Evolutionary conservation across 2,329 filamentous ascomycete genomes (phyloP).

Genomic region (Cadophora malorum): DNA sequence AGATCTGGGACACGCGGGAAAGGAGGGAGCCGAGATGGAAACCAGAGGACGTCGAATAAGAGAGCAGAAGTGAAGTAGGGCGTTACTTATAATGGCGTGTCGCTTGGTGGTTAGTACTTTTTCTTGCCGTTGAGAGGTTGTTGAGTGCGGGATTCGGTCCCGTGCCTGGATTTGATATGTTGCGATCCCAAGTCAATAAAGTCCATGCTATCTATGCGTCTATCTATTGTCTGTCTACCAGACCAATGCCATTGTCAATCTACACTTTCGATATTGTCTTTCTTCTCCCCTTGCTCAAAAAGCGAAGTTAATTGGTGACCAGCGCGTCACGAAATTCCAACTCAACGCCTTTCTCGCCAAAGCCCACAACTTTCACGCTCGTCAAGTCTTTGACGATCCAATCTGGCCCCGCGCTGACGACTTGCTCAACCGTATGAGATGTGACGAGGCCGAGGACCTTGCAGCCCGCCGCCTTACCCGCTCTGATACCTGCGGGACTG

Average conservation of each 20-base stretch:
- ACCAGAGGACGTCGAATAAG: not conserved
- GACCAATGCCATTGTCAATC: slow-evolving; percentile 11
- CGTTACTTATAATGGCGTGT: slow-evolving; percentile 1
- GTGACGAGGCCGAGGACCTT: slow-evolving; percentile 71
- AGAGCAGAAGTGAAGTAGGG: slow-evolving; percentile 8
- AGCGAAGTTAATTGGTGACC: slow-evolving; percentile 26
- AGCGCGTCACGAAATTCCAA: slow-evolving; percentile 42
- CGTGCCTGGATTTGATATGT: slow-evolving; percentile 15
- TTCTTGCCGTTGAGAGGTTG: slow-evolving; percentile 3
- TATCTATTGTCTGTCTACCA: slow-evolving; percentile 17
- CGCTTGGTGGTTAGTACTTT: slow-evolving; percentile 16
- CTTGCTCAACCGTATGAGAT: slow-evolving; percentile 65
- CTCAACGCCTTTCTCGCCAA: slow-evolving; percentile 48
- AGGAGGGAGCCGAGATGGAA: slow-evolving; percentile 1
- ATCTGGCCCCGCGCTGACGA: slow-evolving; percentile 69
- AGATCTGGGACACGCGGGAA: slow-evolving; percentile 15
- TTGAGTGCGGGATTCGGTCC: not conserved
- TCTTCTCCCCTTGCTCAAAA: no score
- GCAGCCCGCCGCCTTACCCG: slow-evolving; percentile 75
- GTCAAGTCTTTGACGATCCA: slow-evolving; percentile 72
- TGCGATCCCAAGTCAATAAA: slow-evolving; percentile 15
- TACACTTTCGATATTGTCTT: slow-evolving; percentile 8
- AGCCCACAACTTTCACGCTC: slow-evolving; percentile 61
- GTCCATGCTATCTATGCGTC: slow-evolving; percentile 13
- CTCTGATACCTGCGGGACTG: slow-evolving; percentile 68